Conservation (phyloP, 169 alveolate species). For the Perkinsus olseni region DNA sequence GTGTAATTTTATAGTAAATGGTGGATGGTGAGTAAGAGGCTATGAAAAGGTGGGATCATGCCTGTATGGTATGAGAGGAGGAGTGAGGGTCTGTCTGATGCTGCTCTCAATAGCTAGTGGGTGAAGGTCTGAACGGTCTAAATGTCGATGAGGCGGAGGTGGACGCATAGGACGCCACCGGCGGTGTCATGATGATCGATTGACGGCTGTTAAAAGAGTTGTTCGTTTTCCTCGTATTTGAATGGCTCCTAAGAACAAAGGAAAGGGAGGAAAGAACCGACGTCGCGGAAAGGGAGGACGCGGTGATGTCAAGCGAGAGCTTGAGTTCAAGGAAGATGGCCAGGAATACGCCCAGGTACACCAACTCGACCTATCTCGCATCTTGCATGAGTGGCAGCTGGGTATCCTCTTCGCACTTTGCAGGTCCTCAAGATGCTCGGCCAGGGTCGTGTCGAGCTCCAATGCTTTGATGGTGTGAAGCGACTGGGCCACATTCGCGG, state of each 20-base stretch:
- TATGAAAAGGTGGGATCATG: too few relatives aligned
- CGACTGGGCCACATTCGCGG: conserved; percentile 92
- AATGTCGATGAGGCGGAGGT: too few relatives aligned
- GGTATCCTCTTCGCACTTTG: conserved; percentile 8
- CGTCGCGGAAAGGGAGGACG: conserved; percentile 87
- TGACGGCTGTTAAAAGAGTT: too few relatives aligned
- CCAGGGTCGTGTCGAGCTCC: conserved; percentile 92
- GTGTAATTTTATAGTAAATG: neutral
- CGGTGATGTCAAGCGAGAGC: conserved; percentile 84
- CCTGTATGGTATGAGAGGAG: too few relatives aligned
- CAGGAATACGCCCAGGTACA: conserved; percentile 57
- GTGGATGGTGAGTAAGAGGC: neutral
- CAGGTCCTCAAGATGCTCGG: conserved; percentile 94
- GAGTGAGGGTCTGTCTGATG: too few relatives aligned
- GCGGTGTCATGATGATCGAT: too few relatives aligned
- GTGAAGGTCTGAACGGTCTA: too few relatives aligned
- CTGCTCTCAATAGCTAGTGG: too few relatives aligned
- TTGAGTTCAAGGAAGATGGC: conserved; percentile 89
- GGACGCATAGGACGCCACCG: too few relatives aligned
- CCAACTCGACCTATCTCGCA: neutral
- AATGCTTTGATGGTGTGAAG: conserved; percentile 92
- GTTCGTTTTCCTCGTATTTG: neutral
- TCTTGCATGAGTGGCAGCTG: neutral
- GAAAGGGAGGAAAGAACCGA: conserved; percentile 91
- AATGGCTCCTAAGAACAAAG: conserved; percentile 26